phyloP scores from a whole-genome alignment of 2,329 filamentous ascomycete species.

The Colletotrichum neosansevieriae region DNA sequence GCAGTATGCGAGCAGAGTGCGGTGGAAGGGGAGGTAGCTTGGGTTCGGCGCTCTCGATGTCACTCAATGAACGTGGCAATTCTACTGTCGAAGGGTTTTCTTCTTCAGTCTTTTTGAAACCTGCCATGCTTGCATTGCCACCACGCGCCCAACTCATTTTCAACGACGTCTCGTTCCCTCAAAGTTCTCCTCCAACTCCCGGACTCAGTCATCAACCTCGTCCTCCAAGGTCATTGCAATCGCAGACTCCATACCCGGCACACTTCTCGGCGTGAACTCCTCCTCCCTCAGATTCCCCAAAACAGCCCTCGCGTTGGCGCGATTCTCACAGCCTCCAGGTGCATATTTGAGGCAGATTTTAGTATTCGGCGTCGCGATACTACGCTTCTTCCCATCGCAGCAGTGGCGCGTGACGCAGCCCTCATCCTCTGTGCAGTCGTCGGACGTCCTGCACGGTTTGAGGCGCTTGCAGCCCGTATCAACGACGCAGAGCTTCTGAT shows the following conservation, averaged over 20 bases:
- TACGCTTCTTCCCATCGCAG: not conserved
- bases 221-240: too few relatives aligned
- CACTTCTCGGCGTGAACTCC: not conserved
- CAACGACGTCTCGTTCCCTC: too few relatives aligned
- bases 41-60: not conserved
- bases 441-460: not conserved
- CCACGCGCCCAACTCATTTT: too few relatives aligned
- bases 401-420: conserved; percentile 30
- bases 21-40: conserved; percentile 73
- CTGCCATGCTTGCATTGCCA: not conserved
- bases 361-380: not conserved
- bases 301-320: not conserved
- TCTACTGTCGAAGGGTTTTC: too few relatives aligned
- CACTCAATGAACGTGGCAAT: not conserved
- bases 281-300: not conserved
- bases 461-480: not conserved
- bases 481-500: conserved; percentile 23
- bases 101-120: not conserved
- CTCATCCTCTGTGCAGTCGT: conserved; percentile 13
- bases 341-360: conserved; percentile 31
- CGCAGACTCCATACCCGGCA: not conserved
- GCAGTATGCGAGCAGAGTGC: conserved; percentile 77
- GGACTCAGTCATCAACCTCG: too few relatives aligned
- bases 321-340: conserved; percentile 6
- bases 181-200: too few relatives aligned